Evolutionary conservation across 202 grass and related monocot genomes (phyloP).

Genomic region (Miscanthus sacchariflorus): DNA sequence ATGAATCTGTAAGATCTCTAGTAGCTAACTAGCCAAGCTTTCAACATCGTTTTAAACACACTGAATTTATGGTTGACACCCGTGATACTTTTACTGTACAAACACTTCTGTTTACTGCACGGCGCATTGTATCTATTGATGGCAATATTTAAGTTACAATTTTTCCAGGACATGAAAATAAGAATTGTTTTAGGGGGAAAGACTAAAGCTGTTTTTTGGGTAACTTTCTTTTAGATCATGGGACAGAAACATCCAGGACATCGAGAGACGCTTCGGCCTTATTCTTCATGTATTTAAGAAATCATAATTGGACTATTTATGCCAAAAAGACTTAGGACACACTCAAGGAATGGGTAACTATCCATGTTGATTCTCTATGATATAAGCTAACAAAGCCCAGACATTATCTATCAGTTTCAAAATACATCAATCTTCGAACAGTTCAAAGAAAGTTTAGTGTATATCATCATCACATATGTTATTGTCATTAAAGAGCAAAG

Average conservation of each 20-base stretch:
- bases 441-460: not conserved
- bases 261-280: not conserved
- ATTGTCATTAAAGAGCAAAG: not conserved
- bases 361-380: not conserved
- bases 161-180: not conserved
- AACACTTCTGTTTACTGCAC: not conserved
- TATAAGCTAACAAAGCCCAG: not conserved
- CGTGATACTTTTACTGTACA: not conserved
- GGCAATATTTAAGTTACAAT: not conserved
- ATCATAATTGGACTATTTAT: not conserved
- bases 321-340: not conserved
- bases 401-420: not conserved
- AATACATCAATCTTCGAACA: not conserved
- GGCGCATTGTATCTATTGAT: not conserved
- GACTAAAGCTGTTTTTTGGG: not conserved
- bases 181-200: not conserved
- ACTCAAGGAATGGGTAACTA: not conserved
- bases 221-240: not conserved
- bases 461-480: not conserved
- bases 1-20: not conserved
- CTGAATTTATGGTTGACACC: not conserved
- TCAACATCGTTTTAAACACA: not conserved
- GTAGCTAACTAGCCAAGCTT: not conserved
- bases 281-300: not conserved
- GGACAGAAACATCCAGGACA: not conserved